Percentiles rank a stretch among this genome's conserved stretches.
These are phyloP conservation scores for Thuidium tamariscinum DNA, from an alignment of 225 moss, liverwort and hornwort species.

Conservation along the genomic window DNA sequence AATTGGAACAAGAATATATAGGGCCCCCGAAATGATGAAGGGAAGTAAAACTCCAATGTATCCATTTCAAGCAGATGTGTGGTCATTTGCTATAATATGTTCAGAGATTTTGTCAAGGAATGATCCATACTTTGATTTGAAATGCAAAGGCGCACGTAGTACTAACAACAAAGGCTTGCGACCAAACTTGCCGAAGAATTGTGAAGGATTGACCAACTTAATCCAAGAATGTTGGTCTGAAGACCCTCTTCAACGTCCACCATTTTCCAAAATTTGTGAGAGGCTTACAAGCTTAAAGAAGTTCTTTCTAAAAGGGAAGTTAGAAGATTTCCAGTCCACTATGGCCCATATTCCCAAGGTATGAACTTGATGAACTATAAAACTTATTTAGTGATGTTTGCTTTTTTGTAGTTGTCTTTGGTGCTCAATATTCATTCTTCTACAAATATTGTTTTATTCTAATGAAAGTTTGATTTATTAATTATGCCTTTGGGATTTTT, in stretches of 20 bases:
- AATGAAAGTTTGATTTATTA: fast-evolving
- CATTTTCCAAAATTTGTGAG: neutral
- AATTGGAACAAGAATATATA: neutral
- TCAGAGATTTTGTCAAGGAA: neutral
- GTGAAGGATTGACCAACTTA: neutral
- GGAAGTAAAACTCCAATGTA: neutral
- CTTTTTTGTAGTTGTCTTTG: too few relatives aligned
- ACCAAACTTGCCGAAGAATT: neutral
- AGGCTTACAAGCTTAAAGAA: neutral
- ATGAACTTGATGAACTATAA: neutral
- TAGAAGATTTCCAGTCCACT: neutral
- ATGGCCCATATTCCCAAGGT: neutral
- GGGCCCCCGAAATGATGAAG: neutral
- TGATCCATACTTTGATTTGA: neutral
- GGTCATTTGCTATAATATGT: neutral
- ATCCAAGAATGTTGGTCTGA: neutral
- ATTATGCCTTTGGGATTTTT: neutral
- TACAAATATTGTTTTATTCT: too few relatives aligned
- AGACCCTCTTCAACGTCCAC: neutral
- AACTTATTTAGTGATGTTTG: neutral
- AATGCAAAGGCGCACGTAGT: neutral
- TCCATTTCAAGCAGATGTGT: neutral
- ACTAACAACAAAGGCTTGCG: fast-evolving
- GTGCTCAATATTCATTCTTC: too few relatives aligned
- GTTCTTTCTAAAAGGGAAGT: neutral